Base-by-base conservation (phyloP, 164 flowering plant genomes). In the Amborella trichopoda region DNA sequence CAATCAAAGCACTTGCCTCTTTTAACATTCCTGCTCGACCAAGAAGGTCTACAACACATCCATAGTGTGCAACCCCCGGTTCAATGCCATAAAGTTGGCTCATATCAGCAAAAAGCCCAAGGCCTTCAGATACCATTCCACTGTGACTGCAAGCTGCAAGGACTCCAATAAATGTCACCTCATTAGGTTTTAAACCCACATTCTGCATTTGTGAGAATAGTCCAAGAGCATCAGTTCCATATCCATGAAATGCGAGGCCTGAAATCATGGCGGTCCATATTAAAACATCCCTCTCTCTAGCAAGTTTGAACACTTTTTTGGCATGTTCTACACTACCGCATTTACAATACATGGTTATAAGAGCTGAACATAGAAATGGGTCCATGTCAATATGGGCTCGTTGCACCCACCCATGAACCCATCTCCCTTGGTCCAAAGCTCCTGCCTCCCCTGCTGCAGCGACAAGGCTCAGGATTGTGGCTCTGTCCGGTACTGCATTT, bases 181-280 rank as follows among this genome's bases (percentile, higher is more conserved):
- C 27, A 48, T 76, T 73, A 33, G 81, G 78, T 40, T 5, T 54
- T 23, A 56, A 21, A 19, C 52, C 23, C 51, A 56, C 60, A 38
- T 10, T 22, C 34, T 70, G 72, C 78, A 72, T 72, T 44, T 55
- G 39, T 30, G 23, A 18, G 43, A 73, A 70, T 27, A 68, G 48
- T 48, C 60, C 61, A 64, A 73, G 40, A 20, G 74, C 78, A 51
- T 56, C 50, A 12, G 24, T 39, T 49, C 78, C 76, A 50, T 52
- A 46, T 34, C 78, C 78, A 64, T 76, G 75, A 50, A 63, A 63
- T 24, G 76, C 81, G 28, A 70, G 53, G n/a, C 78, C 78, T 22
- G 65, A 48, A 5, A 73, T 76, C 76, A 76, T 70, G 24, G 74
- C 56, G 23, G 78, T 70, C 81, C 81, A 76, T n/a, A 70, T 28